Evolutionary conservation across 2,329 filamentous ascomycete genomes (phyloP).

Genomic region (Pezicula carpinea): DNA sequence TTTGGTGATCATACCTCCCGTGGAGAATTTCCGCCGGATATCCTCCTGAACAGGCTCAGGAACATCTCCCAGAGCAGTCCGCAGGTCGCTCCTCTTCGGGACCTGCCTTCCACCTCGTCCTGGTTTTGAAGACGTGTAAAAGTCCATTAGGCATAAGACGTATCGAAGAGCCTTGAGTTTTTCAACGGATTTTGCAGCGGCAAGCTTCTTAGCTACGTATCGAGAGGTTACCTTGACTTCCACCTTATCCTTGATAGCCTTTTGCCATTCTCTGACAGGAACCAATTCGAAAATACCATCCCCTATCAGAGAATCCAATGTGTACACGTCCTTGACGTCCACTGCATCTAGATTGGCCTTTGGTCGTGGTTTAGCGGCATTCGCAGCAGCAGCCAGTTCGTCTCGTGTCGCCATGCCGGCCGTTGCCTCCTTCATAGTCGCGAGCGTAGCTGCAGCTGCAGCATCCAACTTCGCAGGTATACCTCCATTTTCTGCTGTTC

Average conservation of each 20-base stretch:
- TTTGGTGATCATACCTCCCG: slow-evolving; percentile 60
- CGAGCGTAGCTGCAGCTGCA: slow-evolving; percentile 55
- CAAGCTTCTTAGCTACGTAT: slow-evolving; percentile 57
- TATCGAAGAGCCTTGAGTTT: slow-evolving; percentile 58
- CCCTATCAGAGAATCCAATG: slow-evolving; percentile 61
- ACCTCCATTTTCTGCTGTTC: slow-evolving; percentile 28
- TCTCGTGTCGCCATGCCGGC: slow-evolving; percentile 63
- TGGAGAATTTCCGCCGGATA: slow-evolving; percentile 65
- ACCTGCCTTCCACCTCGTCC: slow-evolving; percentile 43
- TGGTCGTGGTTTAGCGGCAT: slow-evolving; percentile 69
- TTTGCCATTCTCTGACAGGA: slow-evolving; percentile 70
- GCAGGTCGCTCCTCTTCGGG: slow-evolving; percentile 58
- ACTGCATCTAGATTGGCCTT: slow-evolving; percentile 62
- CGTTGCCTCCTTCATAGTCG: slow-evolving; percentile 56
- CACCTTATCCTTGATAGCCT: slow-evolving; percentile 55
- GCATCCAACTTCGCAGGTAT: slow-evolving; percentile 48
- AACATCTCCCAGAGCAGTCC: slow-evolving; percentile 49
- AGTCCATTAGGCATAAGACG: slow-evolving; percentile 51
- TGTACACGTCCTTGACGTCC: slow-evolving; percentile 69
- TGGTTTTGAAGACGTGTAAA: slow-evolving; percentile 44
- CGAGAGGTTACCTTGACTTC: slow-evolving; percentile 53
- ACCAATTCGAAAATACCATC: slow-evolving; percentile 62
- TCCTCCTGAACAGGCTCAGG: slow-evolving; percentile 60
- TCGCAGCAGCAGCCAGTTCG: slow-evolving; percentile 58
- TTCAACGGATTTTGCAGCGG: slow-evolving; percentile 36